Evolutionary conservation across 495 filamentous ascomycete genomes (phyloP), one percentile per base, ranked within the genome.

Genomic region (Penicillium steckii): DNA sequence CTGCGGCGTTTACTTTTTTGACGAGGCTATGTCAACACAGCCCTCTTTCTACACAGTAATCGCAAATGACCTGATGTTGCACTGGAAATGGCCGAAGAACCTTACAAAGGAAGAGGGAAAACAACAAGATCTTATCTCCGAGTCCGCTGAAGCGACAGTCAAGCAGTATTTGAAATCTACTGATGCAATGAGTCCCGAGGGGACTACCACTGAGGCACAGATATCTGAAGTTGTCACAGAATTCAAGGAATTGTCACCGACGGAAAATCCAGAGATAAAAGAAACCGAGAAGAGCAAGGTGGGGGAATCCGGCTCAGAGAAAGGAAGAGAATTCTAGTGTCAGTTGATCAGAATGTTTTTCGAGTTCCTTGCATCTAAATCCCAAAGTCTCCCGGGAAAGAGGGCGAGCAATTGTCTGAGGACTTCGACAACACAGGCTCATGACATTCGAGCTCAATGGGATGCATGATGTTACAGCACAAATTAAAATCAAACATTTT

Each of bases 31-130:
- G 38, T 75, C 71, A 2, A 70, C 78, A 1, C 85, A 84, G 49
- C 73, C 73, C 32, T 75, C 73, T 5, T 82, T 82, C 64, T 87
- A 85, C 64, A 80, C 69, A 6, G 78, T 82, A 37, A 68, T 93
- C 32, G 75, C 77, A 1, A 93, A 95, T 66, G 86, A 91, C 68
- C 67, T 87, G 56, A 86, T 91, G 82, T 47, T 78, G 25, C 60
- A 71, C 10, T 91, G 81, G 78, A 87, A 83, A 23, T 41, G 18
- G 18, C 38, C 38, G 8, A 23, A 41, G 38, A n/a, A 41, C 4
- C 3, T 41, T 4, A 3, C 33, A 21, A 10, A 21, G 6, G 19
- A 41, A 8, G 38, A 41, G 8, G n/a, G 1, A 15, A 37, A 35
- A 17, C 33, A 29, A 32, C 25, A 22, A 2, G 38, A 41, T 41